Evolutionary conservation across 345 rosid species (phyloP).

Genomic region (Erucastrum elatum): DNA sequence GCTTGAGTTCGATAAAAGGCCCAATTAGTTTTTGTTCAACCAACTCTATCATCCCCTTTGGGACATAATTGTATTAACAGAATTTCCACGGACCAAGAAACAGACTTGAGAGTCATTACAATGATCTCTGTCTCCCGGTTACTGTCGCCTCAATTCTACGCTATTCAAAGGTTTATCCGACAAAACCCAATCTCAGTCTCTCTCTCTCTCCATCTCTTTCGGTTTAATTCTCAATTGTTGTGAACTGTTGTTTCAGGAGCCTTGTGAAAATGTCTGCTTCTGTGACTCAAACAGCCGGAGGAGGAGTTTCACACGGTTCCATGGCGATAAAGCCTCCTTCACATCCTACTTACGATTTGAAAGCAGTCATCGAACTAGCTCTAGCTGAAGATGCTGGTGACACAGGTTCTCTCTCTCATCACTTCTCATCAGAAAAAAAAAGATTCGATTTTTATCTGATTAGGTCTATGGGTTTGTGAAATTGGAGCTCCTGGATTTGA

Average conservation of each 20-base stretch:
- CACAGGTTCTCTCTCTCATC: conserved; percentile 53
- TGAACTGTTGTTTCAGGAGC: conserved; percentile 34
- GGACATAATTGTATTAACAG: not conserved
- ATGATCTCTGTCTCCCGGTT: conserved; percentile 45
- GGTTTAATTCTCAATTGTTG: not conserved
- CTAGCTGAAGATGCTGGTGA: conserved; percentile 91
- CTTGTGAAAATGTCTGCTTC: conserved; percentile 55
- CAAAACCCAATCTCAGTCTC: not conserved
- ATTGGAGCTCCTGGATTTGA: not conserved
- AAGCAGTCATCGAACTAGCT: conserved; percentile 67
- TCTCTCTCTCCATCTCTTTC: not conserved
- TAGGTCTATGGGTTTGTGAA: conserved; percentile 1
- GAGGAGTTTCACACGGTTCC: conserved; percentile 41
- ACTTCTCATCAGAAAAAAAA: not conserved
- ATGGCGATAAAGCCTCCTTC: conserved; percentile 76
- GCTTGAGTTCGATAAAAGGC: not conserved
- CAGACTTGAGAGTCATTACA: conserved; percentile 20
- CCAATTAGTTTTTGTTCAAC: not conserved
- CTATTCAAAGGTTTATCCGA: conserved; percentile 52
- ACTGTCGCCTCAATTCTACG: conserved; percentile 35
- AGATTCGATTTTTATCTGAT: not conserved
- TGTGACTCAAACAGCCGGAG: conserved; percentile 31
- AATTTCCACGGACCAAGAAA: conserved; percentile 17
- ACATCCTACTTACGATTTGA: conserved; percentile 87
- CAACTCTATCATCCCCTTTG: not conserved